Conservation (phyloP, 331 rosid genomes). For the Pyrus hybrid region DNA sequence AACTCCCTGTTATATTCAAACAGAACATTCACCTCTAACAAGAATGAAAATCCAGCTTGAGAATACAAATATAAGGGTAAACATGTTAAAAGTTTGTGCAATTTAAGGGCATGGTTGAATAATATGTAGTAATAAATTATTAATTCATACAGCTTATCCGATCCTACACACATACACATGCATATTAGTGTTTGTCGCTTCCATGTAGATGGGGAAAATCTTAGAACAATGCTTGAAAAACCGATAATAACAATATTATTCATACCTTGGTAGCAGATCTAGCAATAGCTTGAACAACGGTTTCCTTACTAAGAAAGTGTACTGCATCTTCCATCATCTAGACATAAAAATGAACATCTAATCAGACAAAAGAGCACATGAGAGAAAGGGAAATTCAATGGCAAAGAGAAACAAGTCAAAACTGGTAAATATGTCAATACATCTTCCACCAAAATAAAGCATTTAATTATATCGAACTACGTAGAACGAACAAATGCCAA, state of each 20-base stretch:
- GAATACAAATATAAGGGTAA: background rate
- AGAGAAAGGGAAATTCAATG: slow-evolving; percentile 1
- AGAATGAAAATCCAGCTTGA: background rate
- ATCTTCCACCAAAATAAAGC: background rate
- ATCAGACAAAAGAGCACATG: background rate
- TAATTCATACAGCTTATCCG: background rate
- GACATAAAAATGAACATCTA: slow-evolving; percentile 8
- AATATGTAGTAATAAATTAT: background rate
- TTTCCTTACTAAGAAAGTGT: slow-evolving; percentile 92
- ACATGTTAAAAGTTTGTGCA: background rate
- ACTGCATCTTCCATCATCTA: slow-evolving; percentile 99
- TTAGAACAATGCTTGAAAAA: background rate
- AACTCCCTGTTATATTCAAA: background rate
- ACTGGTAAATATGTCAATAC: background rate
- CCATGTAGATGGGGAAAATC: background rate
- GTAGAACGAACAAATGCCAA: background rate
- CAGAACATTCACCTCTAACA: background rate
- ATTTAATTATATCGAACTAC: background rate
- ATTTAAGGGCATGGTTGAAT: background rate
- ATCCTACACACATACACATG: background rate
- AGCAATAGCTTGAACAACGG: slow-evolving; percentile 87
- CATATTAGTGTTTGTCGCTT: background rate
- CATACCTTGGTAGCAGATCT: slow-evolving; percentile 96
- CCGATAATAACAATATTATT: slow-evolving; percentile 5
- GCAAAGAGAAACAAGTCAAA: background rate